Base-by-base conservation (phyloP, 2,329 filamentous ascomycete genomes). In the Stenocarpella maydis region DNA sequence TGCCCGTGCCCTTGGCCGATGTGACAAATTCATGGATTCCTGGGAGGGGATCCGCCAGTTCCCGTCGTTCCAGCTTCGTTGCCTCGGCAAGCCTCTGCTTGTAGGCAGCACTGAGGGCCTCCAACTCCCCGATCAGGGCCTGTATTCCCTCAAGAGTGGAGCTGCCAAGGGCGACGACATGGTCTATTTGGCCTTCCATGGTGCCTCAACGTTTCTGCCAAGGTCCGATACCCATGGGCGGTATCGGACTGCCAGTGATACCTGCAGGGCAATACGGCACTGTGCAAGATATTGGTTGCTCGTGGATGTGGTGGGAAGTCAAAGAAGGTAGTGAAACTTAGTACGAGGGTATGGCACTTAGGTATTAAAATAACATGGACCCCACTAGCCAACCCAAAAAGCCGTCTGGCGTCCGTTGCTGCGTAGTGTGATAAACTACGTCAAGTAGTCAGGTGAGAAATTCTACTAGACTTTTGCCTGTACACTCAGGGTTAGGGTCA, bases 21-120 rank as follows among this genome's bases (percentile, higher is more conserved):
- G 64, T 67, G 34, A 71, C 60, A n/a, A 71, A 67, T 9, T 72
- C 71, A 37, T 71, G 69, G 9, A 71, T 60, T 19, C 71, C 71
- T 5, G 71, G 71, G 14, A 72, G 45, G 7, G 67, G 58, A 28
- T 71, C 65, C 12, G 69, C 66, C 54, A 71, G 37, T 47, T 72
- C 71, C 4, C 67, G 50, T 2, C 71, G 66, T 58, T 72, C 71
- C 15, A 72, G 50, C 28, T 54, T 67, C 1, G 71, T 72, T 21
- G 67, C 54, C 12, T 34, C 39, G 17, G 55, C 63, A 2, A 71
- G 55, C 47, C 52, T 71, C 26, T 45, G 50, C 65, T 68, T 71
- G 45, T 68, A 72, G 9, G 69, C 69, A 12, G 58, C 58, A 19
- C 47, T 68, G 39, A 72, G 55, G 2, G 53, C 55, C n/a, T 71